Evolutionary conservation across 1,284 basidiomycete genomes (phyloP).

Genomic region (Cutaneotrichosporon curvatum): DNA sequence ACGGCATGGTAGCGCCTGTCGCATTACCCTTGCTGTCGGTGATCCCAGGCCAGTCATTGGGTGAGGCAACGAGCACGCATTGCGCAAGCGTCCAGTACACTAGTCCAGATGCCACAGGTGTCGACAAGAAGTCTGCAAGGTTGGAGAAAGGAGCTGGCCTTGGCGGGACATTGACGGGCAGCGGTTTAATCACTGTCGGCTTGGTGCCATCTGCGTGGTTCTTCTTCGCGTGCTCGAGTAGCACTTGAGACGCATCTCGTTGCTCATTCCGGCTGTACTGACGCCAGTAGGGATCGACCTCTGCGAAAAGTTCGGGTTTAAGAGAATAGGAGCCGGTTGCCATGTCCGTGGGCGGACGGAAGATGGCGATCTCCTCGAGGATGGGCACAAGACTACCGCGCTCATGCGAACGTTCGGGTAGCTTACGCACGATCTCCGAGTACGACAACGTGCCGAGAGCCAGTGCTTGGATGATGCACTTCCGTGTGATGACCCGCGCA

Average conservation of each 20-base stretch:
- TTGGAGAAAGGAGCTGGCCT: conserved; percentile 25
- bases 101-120: conserved; percentile 26
- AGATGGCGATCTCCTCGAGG: conserved; percentile 70
- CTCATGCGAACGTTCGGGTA: conserved; percentile 83
- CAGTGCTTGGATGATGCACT: conserved; percentile 86
- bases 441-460: conserved; percentile 82
- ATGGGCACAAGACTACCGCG: conserved; percentile 77
- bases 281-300: conserved; percentile 93
- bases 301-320: conserved; percentile 70
- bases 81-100: conserved; percentile 35
- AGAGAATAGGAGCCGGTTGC: conserved; percentile 85
- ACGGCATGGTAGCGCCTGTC: conserved; percentile 22
- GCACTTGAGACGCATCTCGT: conserved; percentile 80
- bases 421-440: conserved; percentile 84
- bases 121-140: conserved; percentile 31
- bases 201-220: conserved; percentile 39
- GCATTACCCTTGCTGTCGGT: conserved; percentile 12
- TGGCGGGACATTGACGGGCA: conserved; percentile 55
- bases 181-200: conserved; percentile 65
- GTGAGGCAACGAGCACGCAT: conserved; percentile 30
- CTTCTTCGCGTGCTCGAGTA: conserved; percentile 62
- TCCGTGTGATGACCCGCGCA: conserved; percentile 60
- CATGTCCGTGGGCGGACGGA: conserved; percentile 61
- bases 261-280: conserved; percentile 93
- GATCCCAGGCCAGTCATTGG: conserved; percentile 23